Conservation (phyloP, 331 rosid genomes). For the Saraca asoca region DNA sequence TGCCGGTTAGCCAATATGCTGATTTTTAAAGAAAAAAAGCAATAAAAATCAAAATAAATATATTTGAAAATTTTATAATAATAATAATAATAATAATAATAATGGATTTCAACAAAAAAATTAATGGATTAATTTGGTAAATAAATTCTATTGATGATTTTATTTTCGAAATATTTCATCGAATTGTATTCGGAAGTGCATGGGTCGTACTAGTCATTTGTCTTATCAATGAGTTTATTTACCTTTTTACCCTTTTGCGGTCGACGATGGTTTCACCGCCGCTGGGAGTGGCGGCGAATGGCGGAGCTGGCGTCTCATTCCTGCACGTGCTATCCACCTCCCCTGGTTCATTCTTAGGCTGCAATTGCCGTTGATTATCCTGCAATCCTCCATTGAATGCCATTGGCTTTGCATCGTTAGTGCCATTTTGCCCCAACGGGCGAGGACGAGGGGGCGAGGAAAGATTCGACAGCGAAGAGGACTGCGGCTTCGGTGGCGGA, state of each 20-base stretch:
- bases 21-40: not conserved
- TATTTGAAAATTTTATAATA: too few species aligned
- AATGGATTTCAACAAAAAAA: too few species aligned
- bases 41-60: not conserved
- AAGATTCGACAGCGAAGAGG: constrained; percentile 21
- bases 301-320: constrained; percentile 40
- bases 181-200: constrained; percentile 29
- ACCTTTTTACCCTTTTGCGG: constrained; percentile 96
- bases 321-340: constrained; percentile 67
- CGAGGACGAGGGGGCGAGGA: constrained; percentile 53
- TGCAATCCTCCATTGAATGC: constrained; percentile 25
- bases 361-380: constrained; percentile 31
- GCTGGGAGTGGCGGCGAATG: constrained; percentile 34
- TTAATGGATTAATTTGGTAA: not conserved
- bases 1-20: constrained; percentile 86
- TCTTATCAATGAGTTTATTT: constrained; percentile 11
- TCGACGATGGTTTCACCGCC: constrained; percentile 53
- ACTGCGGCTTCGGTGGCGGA: constrained; percentile 38
- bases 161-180: not conserved
- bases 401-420: constrained; percentile 59
- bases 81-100: too few species aligned
- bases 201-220: constrained; percentile 18
- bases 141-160: not conserved
- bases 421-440: constrained; percentile 81
- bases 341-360: constrained; percentile 60